Evolutionary conservation across 352 stramenopile species (phyloP).

Genomic region (Globisporangium polare): DNA sequence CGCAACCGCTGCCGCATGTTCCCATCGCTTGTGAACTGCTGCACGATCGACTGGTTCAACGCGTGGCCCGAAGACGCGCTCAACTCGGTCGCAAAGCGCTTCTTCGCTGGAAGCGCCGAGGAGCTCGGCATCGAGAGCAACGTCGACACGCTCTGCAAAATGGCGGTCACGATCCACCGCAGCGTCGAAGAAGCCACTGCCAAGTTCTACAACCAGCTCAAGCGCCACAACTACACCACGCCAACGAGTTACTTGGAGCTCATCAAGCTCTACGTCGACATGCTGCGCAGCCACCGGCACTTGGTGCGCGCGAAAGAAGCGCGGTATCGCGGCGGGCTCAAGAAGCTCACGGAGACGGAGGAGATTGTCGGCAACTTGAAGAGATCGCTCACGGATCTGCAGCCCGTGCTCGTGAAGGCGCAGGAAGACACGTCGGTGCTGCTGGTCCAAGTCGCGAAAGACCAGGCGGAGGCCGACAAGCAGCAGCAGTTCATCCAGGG

Average conservation of each 20-base stretch:
- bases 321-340: conserved; percentile 78
- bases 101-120: conserved; percentile 82
- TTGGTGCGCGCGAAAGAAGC: conserved; percentile 82
- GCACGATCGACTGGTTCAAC: conserved; percentile 96
- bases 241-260: conserved; percentile 95
- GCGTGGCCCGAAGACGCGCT: conserved; percentile 94
- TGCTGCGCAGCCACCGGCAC: conserved; percentile 85
- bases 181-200: conserved; percentile 86
- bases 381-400: conserved; percentile 86
- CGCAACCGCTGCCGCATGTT: conserved; percentile 93
- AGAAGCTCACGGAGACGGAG: conserved; percentile 93
- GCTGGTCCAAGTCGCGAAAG: conserved; percentile 85
- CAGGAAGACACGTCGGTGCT: conserved; percentile 85
- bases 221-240: conserved; percentile 94
- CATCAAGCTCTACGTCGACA: conserved; percentile 92
- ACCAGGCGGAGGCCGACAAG: conserved; percentile 90
- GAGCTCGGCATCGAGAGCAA: conserved; percentile 86
- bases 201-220: conserved; percentile 75
- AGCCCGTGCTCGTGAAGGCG: conserved; percentile 88
- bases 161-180: conserved; percentile 93
- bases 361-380: conserved; percentile 92
- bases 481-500: conserved; percentile 90
- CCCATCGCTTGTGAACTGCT: conserved; percentile 93
- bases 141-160: conserved; percentile 87
- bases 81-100: conserved; percentile 87